These are phyloP conservation scores for Penicillium psychrofluorescens DNA, from an alignment of 495 filamentous ascomycete species.

Conservation along the genomic window DNA sequence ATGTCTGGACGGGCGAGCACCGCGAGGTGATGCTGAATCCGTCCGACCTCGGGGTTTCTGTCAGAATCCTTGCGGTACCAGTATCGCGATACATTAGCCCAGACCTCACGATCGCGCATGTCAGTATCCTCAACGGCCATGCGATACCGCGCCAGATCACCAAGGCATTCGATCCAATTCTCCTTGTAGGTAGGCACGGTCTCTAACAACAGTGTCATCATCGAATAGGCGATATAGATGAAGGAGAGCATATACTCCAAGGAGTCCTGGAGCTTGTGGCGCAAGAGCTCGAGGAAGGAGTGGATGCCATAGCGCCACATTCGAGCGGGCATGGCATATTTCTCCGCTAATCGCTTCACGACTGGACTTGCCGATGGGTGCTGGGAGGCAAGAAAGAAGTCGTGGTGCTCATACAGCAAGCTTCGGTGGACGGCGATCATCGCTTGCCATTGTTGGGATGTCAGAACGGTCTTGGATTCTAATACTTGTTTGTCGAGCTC, in stretches of 20 bases:
- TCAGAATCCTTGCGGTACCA: constrained; percentile 82
- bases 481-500: constrained; percentile 60
- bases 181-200: constrained; percentile 70
- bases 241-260: constrained; percentile 76
- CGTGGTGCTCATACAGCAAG: constrained; percentile 70
- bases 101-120: constrained; percentile 63
- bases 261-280: constrained; percentile 60
- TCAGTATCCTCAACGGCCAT: constrained; percentile 78
- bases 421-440: constrained; percentile 66
- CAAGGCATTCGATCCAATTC: constrained; percentile 88
- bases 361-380: constrained; percentile 60
- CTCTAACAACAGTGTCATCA: constrained; percentile 72
- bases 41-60: constrained; percentile 58
- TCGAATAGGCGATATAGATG: constrained; percentile 74
- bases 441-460: constrained; percentile 62
- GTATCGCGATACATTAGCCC: constrained; percentile 66
- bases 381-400: constrained; percentile 73
- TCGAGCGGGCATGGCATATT: constrained; percentile 72
- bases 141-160: constrained; percentile 64
- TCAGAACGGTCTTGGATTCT: constrained; percentile 35
- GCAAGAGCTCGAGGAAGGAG: constrained; percentile 65
- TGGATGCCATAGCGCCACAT: constrained; percentile 87
- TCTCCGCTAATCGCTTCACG: constrained; percentile 51
- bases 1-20: constrained; percentile 71
- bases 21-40: constrained; percentile 80